Evolutionary conservation across 192 early-diverging fungal species (phyloP).

Genomic region (Helicostylum pulchrum): DNA sequence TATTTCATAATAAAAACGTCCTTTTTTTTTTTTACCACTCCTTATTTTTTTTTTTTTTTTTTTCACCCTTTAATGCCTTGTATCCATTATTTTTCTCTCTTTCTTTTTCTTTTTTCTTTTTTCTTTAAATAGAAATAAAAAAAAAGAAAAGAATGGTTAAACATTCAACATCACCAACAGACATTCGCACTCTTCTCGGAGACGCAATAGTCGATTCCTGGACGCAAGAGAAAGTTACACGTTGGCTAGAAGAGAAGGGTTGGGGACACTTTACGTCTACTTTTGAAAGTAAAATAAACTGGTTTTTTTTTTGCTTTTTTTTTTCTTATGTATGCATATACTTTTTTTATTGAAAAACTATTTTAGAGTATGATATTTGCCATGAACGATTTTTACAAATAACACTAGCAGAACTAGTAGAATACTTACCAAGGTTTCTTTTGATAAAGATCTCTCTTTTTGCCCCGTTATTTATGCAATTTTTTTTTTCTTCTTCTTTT

Average conservation of each 20-base stretch:
- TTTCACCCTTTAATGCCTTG: too few relatives aligned
- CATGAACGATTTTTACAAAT: slow-evolving; percentile 33
- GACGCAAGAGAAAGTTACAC: slow-evolving; percentile 30
- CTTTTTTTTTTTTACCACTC: not conserved
- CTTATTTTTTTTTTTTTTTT: slow-evolving; percentile 7
- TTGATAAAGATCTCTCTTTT: not conserved
- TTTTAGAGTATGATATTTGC: slow-evolving; percentile 19
- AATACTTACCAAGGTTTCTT: slow-evolving; percentile 28
- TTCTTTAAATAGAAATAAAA: not conserved
- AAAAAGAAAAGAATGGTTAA: slow-evolving; percentile 12
- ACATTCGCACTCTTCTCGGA: slow-evolving; percentile 17
- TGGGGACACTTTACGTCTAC: slow-evolving; percentile 25
- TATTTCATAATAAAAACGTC: slow-evolving; percentile 18
- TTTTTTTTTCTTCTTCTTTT: too few relatives aligned
- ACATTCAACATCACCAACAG: slow-evolving; percentile 26
- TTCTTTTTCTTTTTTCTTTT: not conserved
- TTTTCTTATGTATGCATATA: slow-evolving; percentile 11
- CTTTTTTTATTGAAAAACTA: too few relatives aligned
- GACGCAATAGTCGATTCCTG: slow-evolving; percentile 20
- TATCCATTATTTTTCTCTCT: not conserved
- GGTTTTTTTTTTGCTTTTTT: slow-evolving; percentile 3
- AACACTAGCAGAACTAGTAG: slow-evolving; percentile 28
- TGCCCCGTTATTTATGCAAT: not conserved
- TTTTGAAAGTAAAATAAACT: slow-evolving; percentile 27
- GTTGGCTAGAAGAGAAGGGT: slow-evolving; percentile 29